Conservation (phyloP, 495 filamentous ascomycete species). For the Talaromyces stipitatus region DNA sequence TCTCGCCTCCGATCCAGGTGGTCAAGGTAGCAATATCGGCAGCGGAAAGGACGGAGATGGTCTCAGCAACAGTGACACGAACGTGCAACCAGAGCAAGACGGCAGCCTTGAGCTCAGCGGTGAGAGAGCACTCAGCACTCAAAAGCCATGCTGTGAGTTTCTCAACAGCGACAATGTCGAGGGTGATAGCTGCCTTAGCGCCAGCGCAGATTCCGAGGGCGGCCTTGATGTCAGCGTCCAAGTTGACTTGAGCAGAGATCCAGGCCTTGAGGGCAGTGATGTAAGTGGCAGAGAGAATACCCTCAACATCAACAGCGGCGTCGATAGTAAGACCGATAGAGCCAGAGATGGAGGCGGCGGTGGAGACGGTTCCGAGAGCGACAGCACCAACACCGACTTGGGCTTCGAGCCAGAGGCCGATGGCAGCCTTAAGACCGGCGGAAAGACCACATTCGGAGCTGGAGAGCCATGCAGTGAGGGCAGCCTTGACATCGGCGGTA, state of each 20-base stretch:
- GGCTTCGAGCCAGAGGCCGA: conserved; percentile 30
- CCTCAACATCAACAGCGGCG: conserved; percentile 22
- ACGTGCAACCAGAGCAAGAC: conserved; percentile 36
- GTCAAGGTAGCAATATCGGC: conserved; percentile 6
- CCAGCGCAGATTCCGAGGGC: conserved; percentile 24
- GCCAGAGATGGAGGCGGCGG: conserved; percentile 22
- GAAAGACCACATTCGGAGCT: conserved; percentile 23
- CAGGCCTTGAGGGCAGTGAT: conserved; percentile 28
- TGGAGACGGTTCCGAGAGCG: conserved; percentile 20
- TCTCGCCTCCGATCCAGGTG: conserved; percentile 10
- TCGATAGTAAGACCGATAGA: conserved; percentile 31
- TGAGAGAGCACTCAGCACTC: conserved; percentile 27
- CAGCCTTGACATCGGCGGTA: conserved; percentile 25
- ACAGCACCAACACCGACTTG: conserved; percentile 22
- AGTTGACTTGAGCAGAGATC: conserved; percentile 11
- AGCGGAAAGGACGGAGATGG: conserved; percentile 17
- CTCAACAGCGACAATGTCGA: conserved; percentile 24
- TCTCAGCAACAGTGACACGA: conserved; percentile 19
- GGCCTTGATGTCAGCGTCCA: conserved; percentile 23
- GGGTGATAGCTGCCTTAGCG: conserved; percentile 23
- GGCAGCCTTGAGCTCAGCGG: conserved; percentile 34
- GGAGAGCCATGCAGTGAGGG: conserved; percentile 26
- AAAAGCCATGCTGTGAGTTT: conserved; percentile 33
- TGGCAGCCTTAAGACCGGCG: conserved; percentile 21
- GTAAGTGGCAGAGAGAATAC: conserved; percentile 26